Evolutionary conservation across 2,329 filamentous ascomycete species (phyloP), one percentile per base, ranked within the genome.

Genomic region (Thermothelomyces thermophilus): DNA sequence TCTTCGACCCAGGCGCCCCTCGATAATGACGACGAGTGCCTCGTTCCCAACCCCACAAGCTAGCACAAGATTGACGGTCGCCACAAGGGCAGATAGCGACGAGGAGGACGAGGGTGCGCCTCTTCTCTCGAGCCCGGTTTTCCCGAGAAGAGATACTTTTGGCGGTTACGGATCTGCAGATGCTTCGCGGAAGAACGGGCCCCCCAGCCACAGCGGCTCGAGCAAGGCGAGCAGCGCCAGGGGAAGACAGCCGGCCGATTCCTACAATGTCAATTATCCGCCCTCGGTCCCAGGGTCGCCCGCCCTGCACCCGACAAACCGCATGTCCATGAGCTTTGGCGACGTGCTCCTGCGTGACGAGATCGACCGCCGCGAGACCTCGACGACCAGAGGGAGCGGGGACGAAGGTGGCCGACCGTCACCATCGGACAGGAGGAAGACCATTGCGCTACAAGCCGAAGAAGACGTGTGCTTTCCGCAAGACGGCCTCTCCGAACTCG

Each of bases 401-500:
- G 52, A 54, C n/a, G 56, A 57, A 6, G 53, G 48, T 14, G 56
- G 50, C 22, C 56, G 57, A 61, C 54, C 64, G 52, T 59, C 65
- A 64, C 54, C 69, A 59, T 55, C 73, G 66, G 63, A 72, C 16
- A 67, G 75, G 42, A 75, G 84, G 33, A 75, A 77, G 50, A 83
- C 79, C 5, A 75, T 82, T 56, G 74, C 76, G 11, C 66, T 84
- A 11, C 75, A 83, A 10, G 87, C 83, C 0, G 82, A 93, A 60
- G 87, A 87, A 57, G 93, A 97, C 68, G 90, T 97, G 0, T 96
- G 93, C 70, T 96, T 95, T 61, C 91, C 90, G 0, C 82, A 83
- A 5, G 84, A 86, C 48, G 82, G 75, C 5, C 76, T 90, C 68
- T 93, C 88, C 0, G 89, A 94, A 60, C 73, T 93, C 41, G 89